These are phyloP conservation scores for maize (Zea mays) DNA, from an alignment of 176 grass and related monocot genomes.

Conservation along the genomic window DNA sequence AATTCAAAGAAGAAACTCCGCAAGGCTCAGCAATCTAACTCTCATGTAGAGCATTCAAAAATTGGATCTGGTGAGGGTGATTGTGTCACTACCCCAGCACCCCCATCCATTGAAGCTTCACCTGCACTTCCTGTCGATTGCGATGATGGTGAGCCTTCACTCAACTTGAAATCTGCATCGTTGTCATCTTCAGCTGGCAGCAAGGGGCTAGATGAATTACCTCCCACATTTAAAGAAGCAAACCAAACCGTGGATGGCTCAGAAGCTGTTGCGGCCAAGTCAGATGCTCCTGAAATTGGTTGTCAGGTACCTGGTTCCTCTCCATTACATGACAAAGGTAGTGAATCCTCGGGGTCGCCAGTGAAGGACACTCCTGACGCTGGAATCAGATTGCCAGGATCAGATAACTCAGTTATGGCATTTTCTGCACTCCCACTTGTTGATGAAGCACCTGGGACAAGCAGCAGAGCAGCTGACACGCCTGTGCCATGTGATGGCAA, in stretches of 20 bases:
- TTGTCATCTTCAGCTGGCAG: constrained; percentile 43
- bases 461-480: constrained; percentile 12
- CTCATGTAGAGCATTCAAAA: neutral
- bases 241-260: constrained; percentile 23
- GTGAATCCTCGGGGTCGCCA: constrained; percentile 12
- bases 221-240: constrained; percentile 40
- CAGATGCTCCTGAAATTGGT: constrained; percentile 36
- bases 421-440: constrained; percentile 25
- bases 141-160: constrained; percentile 20
- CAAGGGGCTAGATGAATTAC: constrained; percentile 21
- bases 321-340: constrained; percentile 22
- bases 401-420: constrained; percentile 28
- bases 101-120: constrained; percentile 33
- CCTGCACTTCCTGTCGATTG: constrained; percentile 10
- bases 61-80: neutral
- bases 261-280: constrained; percentile 24
- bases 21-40: constrained; percentile 39
- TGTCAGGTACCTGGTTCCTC: constrained; percentile 20
- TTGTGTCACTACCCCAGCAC: constrained; percentile 22
- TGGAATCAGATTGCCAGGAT: constrained; percentile 6
- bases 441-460: constrained; percentile 33
- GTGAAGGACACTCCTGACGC: constrained; percentile 15
- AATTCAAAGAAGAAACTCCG: constrained; percentile 58
- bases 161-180: constrained; percentile 57
- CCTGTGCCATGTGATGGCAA: constrained; percentile 20